phyloP scores from a whole-genome alignment of 305 asterid species.

The Fraxinus sp. region DNA sequence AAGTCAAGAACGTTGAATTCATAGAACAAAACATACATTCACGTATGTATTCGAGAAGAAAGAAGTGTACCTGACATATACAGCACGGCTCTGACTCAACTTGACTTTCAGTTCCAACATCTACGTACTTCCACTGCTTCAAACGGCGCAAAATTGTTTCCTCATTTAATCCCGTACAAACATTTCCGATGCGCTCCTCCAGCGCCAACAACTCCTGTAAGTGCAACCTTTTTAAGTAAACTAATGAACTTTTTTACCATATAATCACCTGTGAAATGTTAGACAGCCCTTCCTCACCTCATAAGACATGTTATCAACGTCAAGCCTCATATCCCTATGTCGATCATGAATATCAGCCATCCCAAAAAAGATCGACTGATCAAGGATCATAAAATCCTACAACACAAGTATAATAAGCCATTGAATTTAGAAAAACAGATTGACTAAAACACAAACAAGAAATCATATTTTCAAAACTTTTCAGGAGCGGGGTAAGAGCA shows the following conservation, averaged over 20 bases:
- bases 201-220: constrained; percentile 80
- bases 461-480: neutral
- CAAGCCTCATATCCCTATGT: constrained; percentile 91
- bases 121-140: constrained; percentile 51
- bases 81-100: constrained; percentile 82
- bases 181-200: constrained; percentile 88
- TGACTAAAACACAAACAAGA: neutral
- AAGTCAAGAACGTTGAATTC: neutral
- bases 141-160: constrained; percentile 53
- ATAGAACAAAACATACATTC: neutral
- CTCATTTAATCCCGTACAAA: constrained; percentile 76
- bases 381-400: constrained; percentile 87
- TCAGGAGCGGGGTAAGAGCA: neutral
- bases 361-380: constrained; percentile 71
- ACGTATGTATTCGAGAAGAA: neutral
- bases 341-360: constrained; percentile 74
- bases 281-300: constrained; percentile 51
- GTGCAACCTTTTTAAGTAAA: neutral
- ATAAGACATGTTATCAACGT: constrained; percentile 94
- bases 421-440: constrained; percentile 12
- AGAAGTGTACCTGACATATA: constrained; percentile 66
- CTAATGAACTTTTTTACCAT: neutral
- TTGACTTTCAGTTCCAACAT: constrained; percentile 25
- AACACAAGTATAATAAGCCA: constrained; percentile 9
- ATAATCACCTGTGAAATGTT: neutral